A percentile compares a stretch with the other conserved stretches of the same genome.
These are phyloP conservation scores for Colletotrichum sp. DNA, from an alignment of 2,329 filamentous ascomycete species.

Conservation along the genomic window DNA sequence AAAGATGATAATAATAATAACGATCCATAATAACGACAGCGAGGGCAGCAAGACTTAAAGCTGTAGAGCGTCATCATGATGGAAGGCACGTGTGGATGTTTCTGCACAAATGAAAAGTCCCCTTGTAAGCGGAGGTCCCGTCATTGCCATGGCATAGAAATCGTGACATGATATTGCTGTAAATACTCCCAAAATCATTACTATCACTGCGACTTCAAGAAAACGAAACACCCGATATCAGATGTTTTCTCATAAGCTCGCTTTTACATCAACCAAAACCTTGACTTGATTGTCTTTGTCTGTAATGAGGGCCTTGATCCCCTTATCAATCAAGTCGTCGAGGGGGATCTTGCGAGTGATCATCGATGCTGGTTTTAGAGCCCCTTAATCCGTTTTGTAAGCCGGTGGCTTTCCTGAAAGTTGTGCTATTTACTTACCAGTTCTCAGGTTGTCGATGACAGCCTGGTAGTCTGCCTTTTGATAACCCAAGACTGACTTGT, in stretches of 20 bases:
- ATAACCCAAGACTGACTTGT: conserved; percentile 24
- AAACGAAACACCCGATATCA: neutral
- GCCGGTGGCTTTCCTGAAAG: fast-evolving
- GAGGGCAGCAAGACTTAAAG: too few species aligned
- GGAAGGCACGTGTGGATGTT: too few species aligned
- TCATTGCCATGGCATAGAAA: too few species aligned
- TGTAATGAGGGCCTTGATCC: conserved; percentile 55
- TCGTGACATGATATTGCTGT: too few species aligned
- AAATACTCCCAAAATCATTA: too few species aligned
- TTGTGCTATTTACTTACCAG: conserved; percentile 5
- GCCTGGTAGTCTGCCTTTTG: conserved; percentile 26
- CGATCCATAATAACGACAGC: too few species aligned
- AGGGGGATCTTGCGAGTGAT: conserved; percentile 58
- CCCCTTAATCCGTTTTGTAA: neutral
- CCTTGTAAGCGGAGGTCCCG: too few species aligned
- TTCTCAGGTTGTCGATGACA: conserved; percentile 26
- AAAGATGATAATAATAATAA: too few species aligned
- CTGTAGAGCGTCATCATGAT: too few species aligned
- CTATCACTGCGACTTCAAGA: too few species aligned
- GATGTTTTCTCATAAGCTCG: neutral
- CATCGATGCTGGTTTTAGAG: conserved; percentile 53
- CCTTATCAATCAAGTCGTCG: conserved; percentile 54
- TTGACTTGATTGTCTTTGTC: conserved; percentile 63
- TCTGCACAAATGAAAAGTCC: too few species aligned
- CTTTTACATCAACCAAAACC: conserved; percentile 48